Base-by-base conservation (phyloP, 768 basidiomycete species). In the Collybiopsis luxurians region DNA sequence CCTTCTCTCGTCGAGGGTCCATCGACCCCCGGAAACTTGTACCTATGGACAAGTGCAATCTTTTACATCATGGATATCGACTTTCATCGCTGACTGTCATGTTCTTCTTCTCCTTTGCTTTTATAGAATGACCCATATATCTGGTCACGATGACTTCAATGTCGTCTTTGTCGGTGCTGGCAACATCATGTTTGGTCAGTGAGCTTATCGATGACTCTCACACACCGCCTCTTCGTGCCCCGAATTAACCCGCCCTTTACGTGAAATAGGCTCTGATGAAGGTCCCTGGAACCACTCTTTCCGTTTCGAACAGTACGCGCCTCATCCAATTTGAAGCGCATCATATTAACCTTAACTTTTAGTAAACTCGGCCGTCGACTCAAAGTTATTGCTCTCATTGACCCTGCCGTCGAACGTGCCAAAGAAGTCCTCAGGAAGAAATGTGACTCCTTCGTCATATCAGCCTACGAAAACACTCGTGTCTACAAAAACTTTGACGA, bases 341-440 rank as follows among this genome's bases (percentile, higher is more conserved):
- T 43, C 53, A 55, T 34, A 30, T 24, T 53, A 45, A 43, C 27
- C 17, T 36, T 17, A 19, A 48, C 51, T 47, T 48, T 5, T 63
- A 92, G 93, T 73, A 95, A 98, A 79, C 89, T 98, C 59, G 96
- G 96, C 46, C 87, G 86, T 21, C 92, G 96, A 61, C 90, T 98
- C 72, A 98, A 96, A 71, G 92, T 99, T 56, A 85, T 95, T 60
- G 96, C 93, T 24, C 78, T 99, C 57, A 87, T 99, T 67, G 96
- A 99, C 71, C 96, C 96, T 19, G 87, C 85, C 24, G 78, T 84
- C 56, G 88, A 91, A 42, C 92, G 93, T 59, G 92, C 94, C 21
- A 76, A 79, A 15, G 76, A 85, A 23, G 88, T 89, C 31, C 85
- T 99, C 59, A 80, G 87, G 68, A 89, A 91, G 76, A 98, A 98